Conservation (phyloP, 1,284 basidiomycete genomes). For the Ceratobasidium sp. region DNA sequence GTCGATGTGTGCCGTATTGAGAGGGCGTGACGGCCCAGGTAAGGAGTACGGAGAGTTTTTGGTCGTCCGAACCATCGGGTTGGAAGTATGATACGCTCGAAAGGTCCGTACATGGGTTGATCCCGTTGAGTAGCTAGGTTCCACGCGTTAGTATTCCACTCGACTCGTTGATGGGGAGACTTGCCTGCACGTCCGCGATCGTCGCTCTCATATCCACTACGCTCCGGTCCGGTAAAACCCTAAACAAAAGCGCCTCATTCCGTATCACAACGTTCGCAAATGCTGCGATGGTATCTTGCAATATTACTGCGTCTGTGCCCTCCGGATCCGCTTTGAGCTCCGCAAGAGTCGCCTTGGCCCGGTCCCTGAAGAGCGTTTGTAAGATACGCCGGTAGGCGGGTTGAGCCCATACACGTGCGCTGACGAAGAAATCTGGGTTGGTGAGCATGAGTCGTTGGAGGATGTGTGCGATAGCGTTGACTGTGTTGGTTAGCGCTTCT, state of each 20-base stretch:
- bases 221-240: conserved; percentile 70
- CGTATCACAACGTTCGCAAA: conserved; percentile 72
- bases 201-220: conserved; percentile 71
- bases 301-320: conserved; percentile 18
- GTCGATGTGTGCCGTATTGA: conserved; percentile 87
- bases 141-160: no score
- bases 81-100: conserved; percentile 72
- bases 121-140: conserved; percentile 81
- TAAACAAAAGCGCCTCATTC: conserved; percentile 83
- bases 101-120: conserved; percentile 78
- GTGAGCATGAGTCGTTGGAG: conserved; percentile 72
- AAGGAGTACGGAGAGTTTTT: conserved; percentile 82
- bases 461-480: conserved; percentile 35
- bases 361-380: conserved; percentile 44
- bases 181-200: conserved; percentile 80
- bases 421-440: conserved; percentile 78
- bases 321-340: conserved; percentile 48
- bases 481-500: conserved; percentile 48
- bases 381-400: conserved; percentile 44
- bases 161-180: conserved; percentile 49
- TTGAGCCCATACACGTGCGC: conserved; percentile 72
- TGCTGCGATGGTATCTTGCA: conserved; percentile 57
- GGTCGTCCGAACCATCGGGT: conserved; percentile 54
- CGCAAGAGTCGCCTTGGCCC: conserved; percentile 42
- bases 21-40: conserved; percentile 89